These are phyloP conservation scores for Osmanthus fragrans DNA, from an alignment of 257 asterid genomes.

Conservation along the genomic window DNA sequence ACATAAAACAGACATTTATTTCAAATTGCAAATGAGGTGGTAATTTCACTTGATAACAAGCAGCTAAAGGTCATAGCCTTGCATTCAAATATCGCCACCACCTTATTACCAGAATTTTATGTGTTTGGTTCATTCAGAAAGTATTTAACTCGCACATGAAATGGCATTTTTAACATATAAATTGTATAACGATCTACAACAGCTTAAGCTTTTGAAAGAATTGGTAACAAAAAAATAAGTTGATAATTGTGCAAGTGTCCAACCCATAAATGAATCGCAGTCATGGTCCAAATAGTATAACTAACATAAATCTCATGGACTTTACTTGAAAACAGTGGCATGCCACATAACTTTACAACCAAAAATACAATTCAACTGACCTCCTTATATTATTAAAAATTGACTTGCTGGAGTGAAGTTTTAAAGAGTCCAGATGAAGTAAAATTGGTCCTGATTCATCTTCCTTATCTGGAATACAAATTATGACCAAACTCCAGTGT, in stretches of 20 bases:
- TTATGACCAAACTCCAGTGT: slow-evolving; percentile 97
- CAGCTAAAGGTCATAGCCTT: background rate
- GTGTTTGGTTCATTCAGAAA: background rate
- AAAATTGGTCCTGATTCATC: slow-evolving; percentile 62
- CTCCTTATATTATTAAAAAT: slow-evolving; percentile 62
- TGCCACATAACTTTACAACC: background rate
- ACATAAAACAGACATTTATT: background rate
- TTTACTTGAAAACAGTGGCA: background rate
- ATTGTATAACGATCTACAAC: background rate
- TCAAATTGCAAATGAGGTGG: background rate
- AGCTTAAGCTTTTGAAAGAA: background rate
- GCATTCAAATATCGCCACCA: background rate
- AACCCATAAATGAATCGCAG: background rate
- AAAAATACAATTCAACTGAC: slow-evolving; percentile 38
- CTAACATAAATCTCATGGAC: background rate
- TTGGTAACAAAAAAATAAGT: background rate
- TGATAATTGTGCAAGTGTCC: background rate
- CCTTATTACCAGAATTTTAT: background rate
- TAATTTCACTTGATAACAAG: background rate
- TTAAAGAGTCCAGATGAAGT: slow-evolving; percentile 92
- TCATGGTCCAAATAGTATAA: background rate
- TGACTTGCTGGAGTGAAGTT: slow-evolving; percentile 62
- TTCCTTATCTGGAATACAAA: slow-evolving; percentile 80
- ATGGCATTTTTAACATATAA: background rate
- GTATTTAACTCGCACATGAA: background rate